Evolutionary conservation across 208 protist species (phyloP), one percentile per base, ranked within the genome.

Genomic region (Tritrichomonas foetus): DNA sequence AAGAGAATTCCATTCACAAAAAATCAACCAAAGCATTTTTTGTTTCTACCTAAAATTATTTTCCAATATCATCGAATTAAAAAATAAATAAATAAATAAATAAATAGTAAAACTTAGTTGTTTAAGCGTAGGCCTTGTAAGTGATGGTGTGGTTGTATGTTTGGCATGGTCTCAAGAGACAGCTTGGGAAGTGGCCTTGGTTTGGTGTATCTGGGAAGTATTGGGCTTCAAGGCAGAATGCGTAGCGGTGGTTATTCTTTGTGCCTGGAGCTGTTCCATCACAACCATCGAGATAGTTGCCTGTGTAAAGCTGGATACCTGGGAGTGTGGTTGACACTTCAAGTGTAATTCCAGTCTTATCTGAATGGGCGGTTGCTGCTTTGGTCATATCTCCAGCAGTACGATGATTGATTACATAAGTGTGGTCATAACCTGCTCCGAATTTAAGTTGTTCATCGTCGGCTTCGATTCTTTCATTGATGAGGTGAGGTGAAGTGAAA

Each of bases 221-320:
- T 39, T 49, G 41, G 8, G 78, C 47, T 36, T 89, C 78, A 33
- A 89, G 36, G 47, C 78, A 89, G 47, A 89, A 89, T 53, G 78
- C 78, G 16, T 89, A 33, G 0, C 78, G 5, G 13, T 39, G 25
- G 47, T 89, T 36, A n/a, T 49, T 53, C 47, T 89, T 57, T 53
- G 78, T 57, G 16, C 47, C 78, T 25, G 44, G 41, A 22, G 53
- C 44, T 61, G 16, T 16, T 33, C 78, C 78, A 39, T 44, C 27
- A 30, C 33, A 89, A 3, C 47, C 47, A 57, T 89, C 78, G 13
- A 89, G 44, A 16, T 27, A 89, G 47, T 89, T 89, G 8, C 41
- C 78, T 39, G 78, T 89, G 47, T 89, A 89, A 3, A 89, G 47
- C 30, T 89, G 78, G 3, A 89, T 14, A 36, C 78, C 78, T 57